Conservation (phyloP, 441 rosid species). For the Erodium moschatum region DNA sequence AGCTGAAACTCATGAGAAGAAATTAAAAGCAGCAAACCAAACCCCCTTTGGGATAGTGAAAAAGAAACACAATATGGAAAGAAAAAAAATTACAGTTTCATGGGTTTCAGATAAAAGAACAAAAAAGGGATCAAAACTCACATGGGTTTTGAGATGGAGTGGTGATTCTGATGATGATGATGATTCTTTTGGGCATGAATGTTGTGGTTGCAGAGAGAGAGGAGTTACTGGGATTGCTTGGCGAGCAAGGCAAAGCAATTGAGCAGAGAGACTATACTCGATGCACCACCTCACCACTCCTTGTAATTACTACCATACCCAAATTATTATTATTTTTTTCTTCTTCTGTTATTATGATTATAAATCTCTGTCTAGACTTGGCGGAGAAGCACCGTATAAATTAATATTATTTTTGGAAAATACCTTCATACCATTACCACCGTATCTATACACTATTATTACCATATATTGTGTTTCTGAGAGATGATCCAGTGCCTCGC, state of each 20-base stretch:
- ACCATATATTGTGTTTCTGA: not conserved
- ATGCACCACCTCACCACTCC: slow-evolving; percentile 52
- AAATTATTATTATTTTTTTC: not conserved
- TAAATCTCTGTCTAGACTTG: not conserved
- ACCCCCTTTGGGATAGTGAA: not conserved
- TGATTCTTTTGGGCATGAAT: slow-evolving; percentile 57
- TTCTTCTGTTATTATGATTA: not conserved
- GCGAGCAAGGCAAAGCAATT: slow-evolving; percentile 64
- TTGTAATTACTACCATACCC: slow-evolving; percentile 18
- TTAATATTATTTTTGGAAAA: not conserved
- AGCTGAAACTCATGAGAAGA: not conserved
- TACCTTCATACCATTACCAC: not conserved
- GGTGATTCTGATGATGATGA: slow-evolving; percentile 46
- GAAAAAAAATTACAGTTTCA: slow-evolving; percentile 2
- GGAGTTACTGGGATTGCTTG: slow-evolving; percentile 68
- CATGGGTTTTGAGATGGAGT: slow-evolving; percentile 74
- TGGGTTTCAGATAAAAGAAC: not conserved
- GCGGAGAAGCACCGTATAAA: not conserved
- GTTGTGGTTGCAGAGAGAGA: slow-evolving; percentile 24
- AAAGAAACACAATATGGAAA: not conserved
- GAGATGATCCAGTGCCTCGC: not conserved
- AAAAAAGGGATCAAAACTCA: slow-evolving; percentile 30
- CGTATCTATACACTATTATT: not conserved
- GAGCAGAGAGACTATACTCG: slow-evolving; percentile 38
- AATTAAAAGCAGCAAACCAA: not conserved